Percentiles rank a stretch among this genome's conserved stretches.
Evolutionary conservation across 2,329 filamentous ascomycete species (phyloP).

Genomic region (Diaporthe australafricana): DNA sequence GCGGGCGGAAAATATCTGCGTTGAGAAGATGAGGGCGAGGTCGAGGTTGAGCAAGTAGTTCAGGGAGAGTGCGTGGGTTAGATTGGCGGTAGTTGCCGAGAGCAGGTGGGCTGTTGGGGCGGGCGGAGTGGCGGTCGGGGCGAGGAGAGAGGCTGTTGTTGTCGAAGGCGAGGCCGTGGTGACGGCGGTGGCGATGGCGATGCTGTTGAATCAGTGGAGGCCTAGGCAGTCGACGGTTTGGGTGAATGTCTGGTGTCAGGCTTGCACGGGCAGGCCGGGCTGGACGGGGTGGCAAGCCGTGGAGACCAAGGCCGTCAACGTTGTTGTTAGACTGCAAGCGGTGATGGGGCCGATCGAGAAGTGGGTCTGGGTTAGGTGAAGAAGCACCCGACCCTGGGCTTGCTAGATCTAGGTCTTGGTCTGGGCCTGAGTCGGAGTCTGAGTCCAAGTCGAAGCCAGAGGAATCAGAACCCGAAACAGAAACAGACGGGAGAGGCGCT

Average conservation of each 20-base stretch:
- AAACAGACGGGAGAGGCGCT: not conserved
- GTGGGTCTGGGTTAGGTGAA: conserved; percentile 26
- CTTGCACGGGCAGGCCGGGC: conserved; percentile 25
- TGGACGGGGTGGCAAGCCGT: conserved; percentile 26
- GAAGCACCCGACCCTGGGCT: conserved; percentile 20
- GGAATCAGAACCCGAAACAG: not conserved
- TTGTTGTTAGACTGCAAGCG: conserved; percentile 17
- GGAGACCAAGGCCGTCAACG: not conserved
- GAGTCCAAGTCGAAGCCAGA: not conserved
- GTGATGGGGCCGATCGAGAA: conserved; percentile 11
- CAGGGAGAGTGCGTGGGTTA: not conserved
- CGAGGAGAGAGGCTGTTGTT: not conserved
- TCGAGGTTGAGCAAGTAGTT: not conserved
- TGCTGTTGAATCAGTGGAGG: not conserved
- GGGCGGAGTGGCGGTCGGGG: not conserved
- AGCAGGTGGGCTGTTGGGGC: not conserved
- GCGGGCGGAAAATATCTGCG: not conserved
- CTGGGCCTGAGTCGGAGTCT: conserved; percentile 16
- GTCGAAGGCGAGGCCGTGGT: not conserved
- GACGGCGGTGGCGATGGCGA: not conserved
- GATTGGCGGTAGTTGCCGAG: not conserved
- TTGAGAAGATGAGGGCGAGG: not conserved
- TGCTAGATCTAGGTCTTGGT: not conserved
- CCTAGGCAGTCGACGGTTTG: conserved; percentile 30
- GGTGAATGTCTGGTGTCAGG: conserved; percentile 33